A percentile compares a stretch with the other conserved stretches of the same genome.
Conservation (phyloP, 1,284 basidiomycete genomes). For the Entoloma clypeatum region DNA sequence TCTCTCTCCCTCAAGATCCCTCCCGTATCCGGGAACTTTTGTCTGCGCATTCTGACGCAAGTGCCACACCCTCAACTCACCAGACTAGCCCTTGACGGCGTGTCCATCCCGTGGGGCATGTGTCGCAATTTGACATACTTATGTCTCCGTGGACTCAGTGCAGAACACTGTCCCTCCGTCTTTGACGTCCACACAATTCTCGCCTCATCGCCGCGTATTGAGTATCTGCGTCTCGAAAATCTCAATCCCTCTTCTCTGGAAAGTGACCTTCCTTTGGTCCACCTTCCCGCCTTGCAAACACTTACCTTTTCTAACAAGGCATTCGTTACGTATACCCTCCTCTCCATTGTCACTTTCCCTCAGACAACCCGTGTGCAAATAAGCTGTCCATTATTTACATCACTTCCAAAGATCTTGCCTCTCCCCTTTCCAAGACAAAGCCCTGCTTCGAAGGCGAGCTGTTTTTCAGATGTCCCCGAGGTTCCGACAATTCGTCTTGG, state of each 20-base stretch:
- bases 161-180: conserved; percentile 28
- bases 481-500: conserved; percentile 19
- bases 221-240: conserved; percentile 26
- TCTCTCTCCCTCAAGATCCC: conserved; percentile 30
- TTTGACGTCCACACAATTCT: conserved; percentile 27
- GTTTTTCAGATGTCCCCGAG: no score
- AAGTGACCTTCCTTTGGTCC: conserved; percentile 6
- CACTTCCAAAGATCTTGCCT: conserved; percentile 23
- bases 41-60: conserved; percentile 20
- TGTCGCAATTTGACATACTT: conserved; percentile 29
- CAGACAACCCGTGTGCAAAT: conserved; percentile 25
- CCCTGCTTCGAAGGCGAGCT: no score
- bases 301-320: conserved; percentile 24
- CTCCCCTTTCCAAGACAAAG: conserved; percentile 18
- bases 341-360: conserved; percentile 22
- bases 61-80: conserved; percentile 29
- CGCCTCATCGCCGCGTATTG: conserved; percentile 26
- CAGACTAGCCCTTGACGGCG: conserved; percentile 28
- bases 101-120: conserved; percentile 29
- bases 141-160: conserved; percentile 27
- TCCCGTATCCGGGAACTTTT: conserved; percentile 23
- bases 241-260: conserved; percentile 17
- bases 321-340: conserved; percentile 22
- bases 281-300: conserved; percentile 23
- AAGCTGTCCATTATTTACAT: conserved; percentile 21